phyloP scores from a whole-genome alignment of 108 stramenopile genomes.

The Pseudonitzschia delicatissima region DNA sequence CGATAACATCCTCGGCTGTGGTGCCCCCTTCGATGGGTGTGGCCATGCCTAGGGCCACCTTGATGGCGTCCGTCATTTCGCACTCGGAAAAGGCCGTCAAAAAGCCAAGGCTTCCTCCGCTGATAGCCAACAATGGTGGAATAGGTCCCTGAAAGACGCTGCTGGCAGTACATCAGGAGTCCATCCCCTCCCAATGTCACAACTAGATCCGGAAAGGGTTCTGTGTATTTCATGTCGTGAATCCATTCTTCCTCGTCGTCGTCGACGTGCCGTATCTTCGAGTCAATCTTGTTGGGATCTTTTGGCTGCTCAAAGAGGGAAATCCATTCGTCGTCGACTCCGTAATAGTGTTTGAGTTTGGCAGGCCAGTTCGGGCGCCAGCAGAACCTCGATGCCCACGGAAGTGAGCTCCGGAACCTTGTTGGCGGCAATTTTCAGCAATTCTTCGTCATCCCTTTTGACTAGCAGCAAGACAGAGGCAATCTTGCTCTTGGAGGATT shows the following conservation, averaged over 20 bases:
- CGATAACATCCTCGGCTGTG: neutral
- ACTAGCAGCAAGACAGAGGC: slow-evolving; percentile 72
- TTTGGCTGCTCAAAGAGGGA: slow-evolving; percentile 58
- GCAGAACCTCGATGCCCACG: slow-evolving; percentile 44
- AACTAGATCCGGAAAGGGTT: slow-evolving; percentile 62
- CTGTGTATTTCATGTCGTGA: slow-evolving; percentile 8
- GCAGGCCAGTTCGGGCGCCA: slow-evolving; percentile 60
- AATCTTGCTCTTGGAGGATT: neutral
- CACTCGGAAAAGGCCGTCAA: slow-evolving; percentile 83
- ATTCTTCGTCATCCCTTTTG: slow-evolving; percentile 56
- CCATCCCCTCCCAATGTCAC: slow-evolving; percentile 86
- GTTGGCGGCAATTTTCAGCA: slow-evolving; percentile 50
- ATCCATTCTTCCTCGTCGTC: slow-evolving; percentile 28
- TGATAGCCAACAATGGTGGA: slow-evolving; percentile 87
- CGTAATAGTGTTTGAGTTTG: slow-evolving; percentile 51
- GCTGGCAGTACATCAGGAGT: slow-evolving; percentile 71
- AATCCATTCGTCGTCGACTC: slow-evolving; percentile 52
- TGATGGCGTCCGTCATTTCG: slow-evolving; percentile 76
- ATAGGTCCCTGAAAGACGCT: slow-evolving; percentile 68
- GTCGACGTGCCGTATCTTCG: slow-evolving; percentile 14
- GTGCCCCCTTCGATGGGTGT: neutral
- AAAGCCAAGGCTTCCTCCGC: slow-evolving; percentile 93
- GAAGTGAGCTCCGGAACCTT: slow-evolving; percentile 48
- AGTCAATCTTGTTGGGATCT: slow-evolving; percentile 7
- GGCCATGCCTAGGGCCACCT: slow-evolving; percentile 60